phyloP scores from a whole-genome alignment of 768 basidiomycete genomes.

The Coprinopsis cinerea region DNA sequence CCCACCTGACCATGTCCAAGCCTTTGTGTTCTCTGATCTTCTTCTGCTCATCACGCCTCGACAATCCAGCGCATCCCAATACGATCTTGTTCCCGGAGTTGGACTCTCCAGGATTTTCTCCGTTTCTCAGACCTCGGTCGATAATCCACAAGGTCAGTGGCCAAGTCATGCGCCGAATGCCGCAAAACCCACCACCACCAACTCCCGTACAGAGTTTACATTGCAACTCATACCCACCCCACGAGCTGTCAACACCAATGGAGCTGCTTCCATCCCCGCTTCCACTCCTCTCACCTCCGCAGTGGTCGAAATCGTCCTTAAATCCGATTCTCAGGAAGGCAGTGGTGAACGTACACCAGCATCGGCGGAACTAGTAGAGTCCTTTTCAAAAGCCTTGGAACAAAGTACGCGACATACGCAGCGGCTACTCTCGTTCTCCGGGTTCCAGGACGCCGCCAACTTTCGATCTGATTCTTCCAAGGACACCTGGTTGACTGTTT shows the following conservation, averaged over 20 bases:
- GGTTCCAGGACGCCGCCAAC: constrained; percentile 15
- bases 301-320: not conserved
- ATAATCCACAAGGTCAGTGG: not conserved
- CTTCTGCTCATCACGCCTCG: constrained; percentile 43
- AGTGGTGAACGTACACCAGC: too few relatives aligned
- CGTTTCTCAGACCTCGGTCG: not conserved
- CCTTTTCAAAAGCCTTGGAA: constrained; percentile 51
- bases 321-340: too few relatives aligned
- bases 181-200: not conserved
- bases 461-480: constrained; percentile 18
- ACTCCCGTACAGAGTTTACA: not conserved
- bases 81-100: constrained; percentile 25
- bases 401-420: constrained; percentile 45
- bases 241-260: not conserved
- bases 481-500: constrained; percentile 29
- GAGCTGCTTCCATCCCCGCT: too few relatives aligned
- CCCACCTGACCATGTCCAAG: constrained; percentile 21
- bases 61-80: constrained; percentile 11
- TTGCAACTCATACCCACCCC: not conserved
- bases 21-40: constrained; percentile 63
- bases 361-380: too few relatives aligned
- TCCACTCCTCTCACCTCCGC: not conserved
- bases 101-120: constrained; percentile 41
- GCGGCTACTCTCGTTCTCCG: constrained; percentile 28
- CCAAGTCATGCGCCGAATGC: not conserved